phyloP scores from a whole-genome alignment of 495 filamentous ascomycete genomes.

The Hyphodiscus hymeniophilus region DNA sequence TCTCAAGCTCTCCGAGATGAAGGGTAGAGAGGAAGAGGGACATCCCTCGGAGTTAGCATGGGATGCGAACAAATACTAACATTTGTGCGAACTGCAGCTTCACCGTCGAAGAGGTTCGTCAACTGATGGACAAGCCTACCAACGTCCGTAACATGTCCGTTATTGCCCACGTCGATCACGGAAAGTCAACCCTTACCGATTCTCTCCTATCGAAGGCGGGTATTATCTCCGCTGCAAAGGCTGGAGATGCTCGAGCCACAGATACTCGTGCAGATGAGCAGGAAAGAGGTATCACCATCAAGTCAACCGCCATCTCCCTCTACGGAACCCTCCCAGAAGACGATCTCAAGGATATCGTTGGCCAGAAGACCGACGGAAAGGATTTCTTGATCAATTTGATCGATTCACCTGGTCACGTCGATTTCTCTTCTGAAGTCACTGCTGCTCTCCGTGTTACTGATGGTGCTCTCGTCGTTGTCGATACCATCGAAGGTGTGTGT shows the following conservation, averaged over 20 bases:
- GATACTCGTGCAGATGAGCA: conserved; percentile 97
- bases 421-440: conserved; percentile 99
- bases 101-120: conserved; percentile 96
- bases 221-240: conserved; percentile 98
- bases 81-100: conserved; percentile 54
- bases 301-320: conserved; percentile 98
- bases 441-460: conserved; percentile 99
- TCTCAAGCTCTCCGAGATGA: neutral
- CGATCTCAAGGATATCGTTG: conserved; percentile 86
- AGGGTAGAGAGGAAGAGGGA: neutral
- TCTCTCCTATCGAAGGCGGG: conserved; percentile 97
- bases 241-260: conserved; percentile 89
- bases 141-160: conserved; percentile 99
- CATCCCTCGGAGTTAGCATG: neutral
- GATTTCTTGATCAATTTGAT: conserved; percentile 99
- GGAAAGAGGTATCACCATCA: conserved; percentile 99
- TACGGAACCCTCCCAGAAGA: conserved; percentile 75
- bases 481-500: conserved; percentile 98
- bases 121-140: conserved; percentile 92
- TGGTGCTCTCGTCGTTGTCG: conserved; percentile 98
- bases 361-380: conserved; percentile 76
- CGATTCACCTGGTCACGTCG: conserved; percentile 99
- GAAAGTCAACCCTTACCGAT: conserved; percentile 98
- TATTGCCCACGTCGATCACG: conserved; percentile 99
- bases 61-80: neutral